Evolutionary conservation across 2,329 filamentous ascomycete species (phyloP).

Genomic region (Fusarium pseudoanthophilum): DNA sequence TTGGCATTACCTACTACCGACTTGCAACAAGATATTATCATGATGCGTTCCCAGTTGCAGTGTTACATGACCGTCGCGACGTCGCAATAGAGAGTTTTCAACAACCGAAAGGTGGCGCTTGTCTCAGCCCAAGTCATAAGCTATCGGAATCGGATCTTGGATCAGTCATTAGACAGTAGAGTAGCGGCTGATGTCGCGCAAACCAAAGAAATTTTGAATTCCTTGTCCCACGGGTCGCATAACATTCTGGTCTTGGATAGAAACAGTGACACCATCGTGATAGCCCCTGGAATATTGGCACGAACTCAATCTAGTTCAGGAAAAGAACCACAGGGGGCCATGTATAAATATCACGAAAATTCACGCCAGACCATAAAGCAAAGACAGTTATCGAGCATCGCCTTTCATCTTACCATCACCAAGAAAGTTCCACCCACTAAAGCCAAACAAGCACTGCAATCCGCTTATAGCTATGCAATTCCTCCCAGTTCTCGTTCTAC

Average conservation of each 20-base stretch:
- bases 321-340: background rate
- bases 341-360: background rate
- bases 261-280: background rate
- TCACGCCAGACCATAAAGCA: background rate
- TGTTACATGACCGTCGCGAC: rapidly evolving
- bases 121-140: background rate
- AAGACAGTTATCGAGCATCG: background rate
- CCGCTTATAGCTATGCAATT: background rate
- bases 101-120: background rate
- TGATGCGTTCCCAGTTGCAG: rapidly evolving
- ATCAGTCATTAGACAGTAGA: background rate
- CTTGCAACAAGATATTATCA: rapidly evolving
- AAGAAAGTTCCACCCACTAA: rapidly evolving
- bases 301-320: rapidly evolving
- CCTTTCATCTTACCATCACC: rapidly evolving
- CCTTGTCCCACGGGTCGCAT: background rate
- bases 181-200: background rate
- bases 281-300: background rate
- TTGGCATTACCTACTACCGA: background rate
- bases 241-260: background rate
- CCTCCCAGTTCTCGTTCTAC: background rate
- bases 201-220: background rate
- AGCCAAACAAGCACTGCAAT: background rate
- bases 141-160: rapidly evolving
- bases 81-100: background rate